Evolutionary conservation across 2,329 filamentous ascomycete species (phyloP).

Genomic region (Neofusicoccum sp.): DNA sequence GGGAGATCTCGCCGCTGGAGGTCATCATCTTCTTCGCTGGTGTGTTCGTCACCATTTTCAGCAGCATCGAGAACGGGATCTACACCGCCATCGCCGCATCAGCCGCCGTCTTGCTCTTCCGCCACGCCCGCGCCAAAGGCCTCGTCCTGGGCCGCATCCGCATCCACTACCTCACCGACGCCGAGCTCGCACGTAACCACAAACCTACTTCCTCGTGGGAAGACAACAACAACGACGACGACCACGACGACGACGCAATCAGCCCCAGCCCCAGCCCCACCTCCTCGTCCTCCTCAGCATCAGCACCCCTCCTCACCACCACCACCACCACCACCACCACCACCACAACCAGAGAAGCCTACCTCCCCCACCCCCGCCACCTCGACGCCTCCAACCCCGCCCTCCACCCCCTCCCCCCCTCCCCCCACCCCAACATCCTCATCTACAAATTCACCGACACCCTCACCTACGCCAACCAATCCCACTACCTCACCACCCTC

Average conservation of each 20-base stretch:
- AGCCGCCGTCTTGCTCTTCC: conserved; percentile 72
- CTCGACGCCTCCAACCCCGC: not conserved
- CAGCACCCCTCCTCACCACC: not conserved
- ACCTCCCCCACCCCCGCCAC: conserved; percentile 2
- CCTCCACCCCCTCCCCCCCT: conserved; percentile 13
- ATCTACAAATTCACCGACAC: conserved; percentile 68
- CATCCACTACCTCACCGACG: conserved; percentile 20
- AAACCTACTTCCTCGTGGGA: conserved; percentile 32
- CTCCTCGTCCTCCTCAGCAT: conserved; percentile 34
- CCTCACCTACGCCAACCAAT: conserved; percentile 96
- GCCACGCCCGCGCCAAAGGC: conserved; percentile 40
- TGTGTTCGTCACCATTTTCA: conserved; percentile 82
- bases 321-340: not conserved
- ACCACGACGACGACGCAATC: too few species aligned
- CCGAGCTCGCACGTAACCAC: not conserved
- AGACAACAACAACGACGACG: too few species aligned
- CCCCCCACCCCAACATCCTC: conserved; percentile 25
- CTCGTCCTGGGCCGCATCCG: conserved; percentile 25
- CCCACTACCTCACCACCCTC: conserved; percentile 75
- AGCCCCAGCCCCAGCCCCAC: conserved; percentile 32
- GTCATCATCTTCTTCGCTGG: conserved; percentile 87
- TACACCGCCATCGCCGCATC: conserved; percentile 80
- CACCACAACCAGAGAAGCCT: not conserved
- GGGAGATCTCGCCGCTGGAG: conserved; percentile 84
- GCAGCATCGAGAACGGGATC: conserved; percentile 81